Evolutionary conservation across 2,329 filamentous ascomycete species (phyloP).

Genomic region (Trichoderma sp.): DNA sequence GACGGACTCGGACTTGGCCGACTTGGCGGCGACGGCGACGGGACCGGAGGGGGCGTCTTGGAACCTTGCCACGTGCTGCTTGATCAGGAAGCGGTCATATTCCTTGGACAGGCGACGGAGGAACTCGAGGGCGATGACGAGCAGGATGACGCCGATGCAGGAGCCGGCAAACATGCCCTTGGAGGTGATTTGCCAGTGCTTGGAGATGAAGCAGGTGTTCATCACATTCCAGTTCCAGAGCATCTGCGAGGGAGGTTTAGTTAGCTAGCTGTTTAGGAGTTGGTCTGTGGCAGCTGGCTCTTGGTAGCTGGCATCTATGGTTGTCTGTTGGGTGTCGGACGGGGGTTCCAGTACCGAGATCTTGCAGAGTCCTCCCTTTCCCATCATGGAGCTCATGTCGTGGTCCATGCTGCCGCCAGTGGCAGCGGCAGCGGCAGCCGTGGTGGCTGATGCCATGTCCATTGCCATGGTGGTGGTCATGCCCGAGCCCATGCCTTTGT

Average conservation of each 20-base stretch:
- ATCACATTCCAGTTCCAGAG: constrained; percentile 78
- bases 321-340: not conserved
- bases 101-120: constrained; percentile 71
- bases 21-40: constrained; percentile 25
- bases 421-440: constrained; percentile 12
- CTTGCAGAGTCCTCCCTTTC: constrained; percentile 44
- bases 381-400: constrained; percentile 32
- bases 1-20: constrained; percentile 29
- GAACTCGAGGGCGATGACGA: constrained; percentile 72
- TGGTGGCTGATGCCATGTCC: constrained; percentile 22
- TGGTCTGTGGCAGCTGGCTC: not conserved
- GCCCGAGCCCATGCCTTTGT: not conserved
- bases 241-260: constrained; percentile 57
- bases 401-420: constrained; percentile 28
- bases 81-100: constrained; percentile 68
- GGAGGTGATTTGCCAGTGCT: constrained; percentile 70
- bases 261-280: not conserved
- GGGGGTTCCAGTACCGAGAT: constrained; percentile 39
- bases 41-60: constrained; percentile 32
- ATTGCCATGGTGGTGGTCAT: not conserved
- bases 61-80: constrained; percentile 48
- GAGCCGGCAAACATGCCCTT: constrained; percentile 74
- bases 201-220: constrained; percentile 69
- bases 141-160: constrained; percentile 75
- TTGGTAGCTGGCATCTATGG: not conserved